Base-by-base conservation (phyloP, 1,284 basidiomycete species). In the Xanthoconium separans region DNA sequence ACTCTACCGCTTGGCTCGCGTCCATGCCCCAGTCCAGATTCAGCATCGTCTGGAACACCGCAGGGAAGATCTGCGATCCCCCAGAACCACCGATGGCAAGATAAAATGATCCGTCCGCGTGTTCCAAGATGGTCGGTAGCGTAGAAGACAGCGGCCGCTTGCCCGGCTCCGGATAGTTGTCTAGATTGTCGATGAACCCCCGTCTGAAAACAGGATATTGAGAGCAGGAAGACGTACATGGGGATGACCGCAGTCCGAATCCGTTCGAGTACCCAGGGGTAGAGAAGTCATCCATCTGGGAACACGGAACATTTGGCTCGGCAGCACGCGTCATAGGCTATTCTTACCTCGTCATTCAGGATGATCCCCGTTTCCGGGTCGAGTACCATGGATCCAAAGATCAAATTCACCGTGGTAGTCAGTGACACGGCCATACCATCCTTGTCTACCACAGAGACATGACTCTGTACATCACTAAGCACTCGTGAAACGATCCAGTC, bases 71-170 rank as follows among this genome's bases (percentile, higher is more conserved):
- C 18, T 88, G 80, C 3, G 87, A 86, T 20, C 95, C 95, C 8
- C 95, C 95, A 1, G 91, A 87, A 16, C 89, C 95, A 48, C 95
- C 95, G 29, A 94, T 69, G 1, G 86, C 83, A 15, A 87, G 74
- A 61, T 81, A 84, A 56, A 95, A 82, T 0, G 84, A 78, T 4
- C 90, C 91, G 58, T 91, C 79, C 1, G 72, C 64, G 58, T 89
- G 62, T 65, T 96, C 91, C 15, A 97, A 70, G 60, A 98, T 93
- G 0, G 85, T 82, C 0, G 95, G 90, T 2, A 80, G 72, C 0
- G 82, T 96, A 2, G 93, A 95, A 0, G 93, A 95, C 11, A 98
- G 73, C 0, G 94, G 91, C 9, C 92, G 85, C 73, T 97, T 98
- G 16, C 86, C 83, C 2, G 91, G 81, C 61, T 84, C 85, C 2